Evolutionary conservation across 2,329 filamentous ascomycete genomes (phyloP).

Genomic region (Hymenotorrendiella dingleyae): DNA sequence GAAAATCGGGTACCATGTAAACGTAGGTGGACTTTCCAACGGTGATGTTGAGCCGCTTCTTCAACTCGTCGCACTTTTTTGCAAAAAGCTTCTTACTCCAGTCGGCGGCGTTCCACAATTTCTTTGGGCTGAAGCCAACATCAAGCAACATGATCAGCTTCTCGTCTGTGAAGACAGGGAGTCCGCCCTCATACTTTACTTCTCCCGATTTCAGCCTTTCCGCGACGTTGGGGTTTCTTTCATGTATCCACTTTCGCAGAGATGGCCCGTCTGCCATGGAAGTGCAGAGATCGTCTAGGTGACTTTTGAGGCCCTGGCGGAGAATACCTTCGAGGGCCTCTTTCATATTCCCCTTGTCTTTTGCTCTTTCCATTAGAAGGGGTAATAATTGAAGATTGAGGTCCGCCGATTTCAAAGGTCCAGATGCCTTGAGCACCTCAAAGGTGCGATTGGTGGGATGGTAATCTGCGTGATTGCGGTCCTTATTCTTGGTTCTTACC

Average conservation of each 20-base stretch:
- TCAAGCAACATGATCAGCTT: conserved; percentile 48
- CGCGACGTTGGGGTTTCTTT: conserved; percentile 36
- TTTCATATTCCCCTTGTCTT: conserved; percentile 39
- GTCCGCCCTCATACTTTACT: conserved; percentile 17
- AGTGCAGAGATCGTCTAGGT: conserved; percentile 46
- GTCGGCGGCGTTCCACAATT: conserved; percentile 43
- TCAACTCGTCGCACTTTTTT: conserved; percentile 30
- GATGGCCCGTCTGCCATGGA: conserved; percentile 44
- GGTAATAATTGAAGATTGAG: conserved; percentile 66
- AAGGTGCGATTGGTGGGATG: conserved; percentile 52
- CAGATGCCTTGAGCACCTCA: conserved; percentile 51
- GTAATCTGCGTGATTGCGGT: conserved; percentile 32
- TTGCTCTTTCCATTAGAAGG: conserved; percentile 57
- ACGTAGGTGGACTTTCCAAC: conserved; percentile 56
- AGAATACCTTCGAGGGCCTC: conserved; percentile 44
- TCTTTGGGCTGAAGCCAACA: conserved; percentile 50
- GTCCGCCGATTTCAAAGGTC: conserved; percentile 42
- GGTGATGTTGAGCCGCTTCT: conserved; percentile 53
- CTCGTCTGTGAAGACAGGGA: conserved; percentile 37
- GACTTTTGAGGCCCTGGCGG: conserved; percentile 40
- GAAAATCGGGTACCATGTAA: conserved; percentile 65
- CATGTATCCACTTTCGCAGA: conserved; percentile 49
- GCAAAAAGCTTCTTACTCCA: conserved; percentile 30
- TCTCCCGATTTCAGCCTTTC: conserved; percentile 28
- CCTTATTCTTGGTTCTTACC: conserved; percentile 40